Base-by-base conservation (phyloP, 2,329 filamentous ascomycete species). In the Diaporthe eres region DNA sequence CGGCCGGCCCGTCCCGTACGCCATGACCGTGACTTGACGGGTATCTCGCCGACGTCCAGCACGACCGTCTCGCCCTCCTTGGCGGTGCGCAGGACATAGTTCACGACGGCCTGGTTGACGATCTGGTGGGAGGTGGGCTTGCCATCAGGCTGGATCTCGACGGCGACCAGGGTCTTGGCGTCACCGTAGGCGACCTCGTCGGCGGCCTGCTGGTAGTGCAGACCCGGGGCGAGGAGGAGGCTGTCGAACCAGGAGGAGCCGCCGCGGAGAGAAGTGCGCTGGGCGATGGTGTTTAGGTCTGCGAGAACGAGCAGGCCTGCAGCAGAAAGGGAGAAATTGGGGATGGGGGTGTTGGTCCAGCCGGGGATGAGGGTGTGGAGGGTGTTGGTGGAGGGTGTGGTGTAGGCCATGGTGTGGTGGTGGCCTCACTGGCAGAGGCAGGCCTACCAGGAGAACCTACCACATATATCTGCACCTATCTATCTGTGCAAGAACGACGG, bases 121-220 rank as follows among this genome's bases (percentile, higher is more conserved):
- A 89, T 83, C 5, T 79, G 80, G 53, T 86, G 85, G 19, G 75
- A 81, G 7, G 81, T 80, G 13, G 80, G 80, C 55, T 61, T 65
- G 7, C 37, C 71, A 47, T 80, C 80, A 13, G 55, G 68, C 39
- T 78, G 76, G 51, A 80, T 78, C 78, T 86, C 84, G 60, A 84
- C 75, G 80, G 86, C 75, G 81, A 86, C 82, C 85, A 86, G 7
- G 85, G 81, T 85, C 5, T 83, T 84, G 19, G 83, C 82, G 49
- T 82, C 83, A 74, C 87, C 85, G 3, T 85, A 82, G 75, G 85
- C 85, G 22, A 92, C 82, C 0, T 86, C 85, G 17, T 89, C 85
- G 13, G 90, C 90, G 5, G 87, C 85, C 78, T 92, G 90, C 78
- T 92, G 90, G 78, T 88, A 89, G 81, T 93, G 91, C 70, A 92